Evolutionary conservation across 257 asterid species (phyloP), one percentile per base, ranked within the genome.

Genomic region (Solanum gandarillasii): DNA sequence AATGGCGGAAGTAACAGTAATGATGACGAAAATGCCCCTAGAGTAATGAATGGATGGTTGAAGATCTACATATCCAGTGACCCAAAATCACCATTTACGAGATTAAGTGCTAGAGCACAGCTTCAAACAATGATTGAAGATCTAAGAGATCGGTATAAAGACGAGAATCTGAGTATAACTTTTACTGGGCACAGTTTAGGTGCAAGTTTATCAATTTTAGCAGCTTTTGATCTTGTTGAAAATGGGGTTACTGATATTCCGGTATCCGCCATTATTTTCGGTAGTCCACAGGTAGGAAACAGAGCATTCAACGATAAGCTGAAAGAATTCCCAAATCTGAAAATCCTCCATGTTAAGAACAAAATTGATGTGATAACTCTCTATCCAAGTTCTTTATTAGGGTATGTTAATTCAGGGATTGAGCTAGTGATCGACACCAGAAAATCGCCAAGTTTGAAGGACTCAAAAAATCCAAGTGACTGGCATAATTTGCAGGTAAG

Each of bases 101-200:
- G 93, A 67, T 84, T 91, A 65, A 96, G 96, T 90, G 96, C 95
- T 12, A 90, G 98, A 87, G 43, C 73, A 0, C 98, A 96, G 89
- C 93, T 96, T n/a, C 87, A 85, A 87, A 48, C 60, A 7, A 92
- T 88, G 89, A 94, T 96, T 5, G 31, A 84, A 4, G 73, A 85
- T 0, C 48, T 93, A 85, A 90, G 89, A 39, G 85, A 92, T 18
- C 48, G 86, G 67, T 94, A 94, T 92, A 90, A 90, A 55, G 84
- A 81, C 55, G 98, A 96, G 83, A 84, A 83, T 46, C 58, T 94
- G 38, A 94, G 98, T 92, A 96, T 96, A 8, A 91, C 93, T 4
- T 43, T 96, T 8, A 92, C 98, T 2, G 99, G 98, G 7, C 99
- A 94, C 88, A 94, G 98, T 55, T 93, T 96, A 1, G 98, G 99